Evolutionary conservation across 257 asterid genomes (phyloP), one percentile per base, ranked within the genome.

Genomic region (Mitragyna speciosa): DNA sequence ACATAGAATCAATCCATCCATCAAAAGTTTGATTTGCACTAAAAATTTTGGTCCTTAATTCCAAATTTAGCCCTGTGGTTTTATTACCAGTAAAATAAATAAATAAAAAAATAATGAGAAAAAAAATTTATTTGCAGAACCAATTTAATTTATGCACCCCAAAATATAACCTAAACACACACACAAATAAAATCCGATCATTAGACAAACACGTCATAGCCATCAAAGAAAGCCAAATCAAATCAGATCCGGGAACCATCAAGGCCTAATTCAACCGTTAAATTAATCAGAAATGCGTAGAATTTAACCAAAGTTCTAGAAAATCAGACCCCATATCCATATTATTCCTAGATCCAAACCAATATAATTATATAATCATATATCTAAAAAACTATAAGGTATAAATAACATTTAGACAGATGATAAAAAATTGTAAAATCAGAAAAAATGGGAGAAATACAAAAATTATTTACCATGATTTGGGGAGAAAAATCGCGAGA

Each of bases 401-500:
- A 45, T 17, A 28, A n/a, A 15, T 12, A 56, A 72, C 10, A 79
- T 12, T 61, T 48, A 26, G 14, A 63, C 17, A 75, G 49, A 33
- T 12, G 20, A 30, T 28, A 52, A 63, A 43, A 36, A 36, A 28
- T 19, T 4, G 48, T 0, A 63, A 0, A 41, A 51, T 54, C 22
- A 49, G 26, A 41, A 41, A 48, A 6, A 22, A 14, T 67, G 19
- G 20, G 45, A 7, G 39, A 59, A 19, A 33, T 24, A 6, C 43
- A 69, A 30, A 54, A 17, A 49, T 0, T 26, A 70, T 86, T 82
- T 45, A 85, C 88, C 88, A 85, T 85, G 78, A 31, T 79, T 77
- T 48, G 45, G 43, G 78, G 58, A 49, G 80, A 54, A 45, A 63
- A 64, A 73, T 24, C 49, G 81, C 31, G 75, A 31, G 64, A 26